These are phyloP conservation scores for Solanum clarkiae DNA, from an alignment of 257 asterid genomes.

Conservation along the genomic window DNA sequence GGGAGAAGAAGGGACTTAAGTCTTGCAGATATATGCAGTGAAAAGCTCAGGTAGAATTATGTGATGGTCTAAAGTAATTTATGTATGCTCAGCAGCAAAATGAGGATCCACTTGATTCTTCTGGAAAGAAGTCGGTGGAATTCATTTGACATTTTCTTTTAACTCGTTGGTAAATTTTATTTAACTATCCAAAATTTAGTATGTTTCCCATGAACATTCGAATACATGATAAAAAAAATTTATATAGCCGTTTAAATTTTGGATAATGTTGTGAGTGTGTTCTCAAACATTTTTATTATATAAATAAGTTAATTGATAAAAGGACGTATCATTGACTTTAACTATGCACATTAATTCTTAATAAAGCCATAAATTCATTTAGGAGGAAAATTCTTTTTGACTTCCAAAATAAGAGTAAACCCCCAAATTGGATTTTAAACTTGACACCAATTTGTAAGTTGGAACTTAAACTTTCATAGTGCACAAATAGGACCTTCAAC, in stretches of 20 bases:
- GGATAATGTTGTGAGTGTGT: not conserved
- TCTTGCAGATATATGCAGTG: slow-evolving; percentile 1
- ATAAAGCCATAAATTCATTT: too few species aligned
- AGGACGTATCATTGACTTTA: not conserved
- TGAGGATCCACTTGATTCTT: not conserved
- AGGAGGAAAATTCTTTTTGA: too few species aligned
- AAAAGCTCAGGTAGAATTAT: not conserved
- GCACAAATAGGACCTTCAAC: too few species aligned
- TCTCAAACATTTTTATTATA: not conserved
- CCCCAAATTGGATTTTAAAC: too few species aligned
- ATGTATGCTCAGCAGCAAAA: not conserved
- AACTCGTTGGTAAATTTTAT: not conserved
- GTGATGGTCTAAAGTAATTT: not conserved
- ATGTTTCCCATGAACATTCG: not conserved
- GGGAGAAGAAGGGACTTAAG: slow-evolving; percentile 2
- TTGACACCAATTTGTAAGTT: too few species aligned
- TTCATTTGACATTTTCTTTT: not conserved
- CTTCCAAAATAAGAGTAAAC: too few species aligned
- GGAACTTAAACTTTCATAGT: too few species aligned
- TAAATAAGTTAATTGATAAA: not conserved
- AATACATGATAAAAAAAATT: not conserved
- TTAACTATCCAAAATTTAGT: not conserved
- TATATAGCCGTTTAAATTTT: not conserved
- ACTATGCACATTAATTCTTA: too few species aligned
- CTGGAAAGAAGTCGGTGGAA: not conserved